phyloP scores from a whole-genome alignment of 1,139 yeast genomes.

The Blastobotrys capitulatus region DNA sequence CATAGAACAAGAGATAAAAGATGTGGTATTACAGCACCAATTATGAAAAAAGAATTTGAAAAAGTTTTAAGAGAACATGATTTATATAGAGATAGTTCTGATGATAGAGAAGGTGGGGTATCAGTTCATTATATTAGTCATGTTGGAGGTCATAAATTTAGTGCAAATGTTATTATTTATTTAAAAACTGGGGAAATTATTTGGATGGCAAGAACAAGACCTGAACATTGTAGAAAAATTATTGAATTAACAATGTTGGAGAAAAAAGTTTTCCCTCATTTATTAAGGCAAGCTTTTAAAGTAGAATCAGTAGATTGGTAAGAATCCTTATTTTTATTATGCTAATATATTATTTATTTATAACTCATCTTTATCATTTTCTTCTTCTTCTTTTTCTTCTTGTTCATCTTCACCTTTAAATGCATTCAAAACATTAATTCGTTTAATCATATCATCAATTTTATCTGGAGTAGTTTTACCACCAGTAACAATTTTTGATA shows the following conservation, averaged over 20 bases:
- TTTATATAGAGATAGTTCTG: slow-evolving; percentile 71
- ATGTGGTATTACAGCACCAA: slow-evolving; percentile 94
- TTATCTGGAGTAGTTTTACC: slow-evolving; percentile 30
- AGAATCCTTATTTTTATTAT: background rate
- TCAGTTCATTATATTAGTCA: slow-evolving; percentile 68
- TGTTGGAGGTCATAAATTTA: slow-evolving; percentile 92
- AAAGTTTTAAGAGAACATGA: slow-evolving; percentile 64
- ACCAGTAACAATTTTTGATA: slow-evolving; percentile 42
- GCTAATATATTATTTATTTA: background rate
- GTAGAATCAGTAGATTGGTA: slow-evolving; percentile 10
- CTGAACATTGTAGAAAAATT: slow-evolving; percentile 66
- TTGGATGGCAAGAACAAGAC: slow-evolving; percentile 85
- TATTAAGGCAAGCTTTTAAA: slow-evolving; percentile 49
- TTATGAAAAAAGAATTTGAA: slow-evolving; percentile 75
- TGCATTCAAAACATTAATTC: slow-evolving; percentile 30
- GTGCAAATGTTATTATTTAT: slow-evolving; percentile 82
- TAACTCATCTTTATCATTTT: background rate
- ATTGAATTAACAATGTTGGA: slow-evolving; percentile 66
- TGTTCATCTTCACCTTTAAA: slow-evolving; percentile 15
- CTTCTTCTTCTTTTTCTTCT: slow-evolving; percentile 2
- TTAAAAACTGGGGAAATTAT: slow-evolving; percentile 67
- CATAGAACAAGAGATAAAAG: slow-evolving; percentile 87
- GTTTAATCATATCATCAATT: slow-evolving; percentile 30
- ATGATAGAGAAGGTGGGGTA: slow-evolving; percentile 64
- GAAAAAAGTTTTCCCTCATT: slow-evolving; percentile 68